Conservation (phyloP, 2,329 filamentous ascomycete genomes). For the Alternaria hordeiaustralica region DNA sequence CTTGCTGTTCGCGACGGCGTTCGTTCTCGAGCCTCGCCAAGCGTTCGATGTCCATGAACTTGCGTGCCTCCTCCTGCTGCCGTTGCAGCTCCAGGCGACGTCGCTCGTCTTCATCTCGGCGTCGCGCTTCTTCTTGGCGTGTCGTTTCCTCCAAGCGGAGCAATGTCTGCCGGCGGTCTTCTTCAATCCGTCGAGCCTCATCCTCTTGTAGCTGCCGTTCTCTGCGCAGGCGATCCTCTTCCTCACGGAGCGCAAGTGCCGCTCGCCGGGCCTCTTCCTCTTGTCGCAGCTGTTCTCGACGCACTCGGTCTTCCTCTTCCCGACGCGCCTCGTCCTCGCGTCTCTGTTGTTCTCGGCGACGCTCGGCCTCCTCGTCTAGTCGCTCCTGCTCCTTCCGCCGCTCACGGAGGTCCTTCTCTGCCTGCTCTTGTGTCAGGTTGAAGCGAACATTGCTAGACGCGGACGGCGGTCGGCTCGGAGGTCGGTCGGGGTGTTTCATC, state of each 20-base stretch:
- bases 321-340: slow-evolving; percentile 31
- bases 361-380: slow-evolving; percentile 32
- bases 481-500: slow-evolving; percentile 22
- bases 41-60: slow-evolving; percentile 36
- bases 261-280: slow-evolving; percentile 28
- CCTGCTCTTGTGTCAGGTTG: slow-evolving; percentile 63
- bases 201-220: slow-evolving; percentile 30
- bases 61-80: slow-evolving; percentile 38
- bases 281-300: slow-evolving; percentile 26
- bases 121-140: slow-evolving; percentile 18
- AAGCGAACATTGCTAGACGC: slow-evolving; percentile 61
- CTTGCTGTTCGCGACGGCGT: slow-evolving; percentile 34
- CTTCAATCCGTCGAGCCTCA: slow-evolving; percentile 12
- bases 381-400: slow-evolving; percentile 42
- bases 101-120: slow-evolving; percentile 20
- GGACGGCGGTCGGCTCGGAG: slow-evolving; percentile 29
- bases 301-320: slow-evolving; percentile 34
- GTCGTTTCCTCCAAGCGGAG: slow-evolving; percentile 6
- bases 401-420: slow-evolving; percentile 54
- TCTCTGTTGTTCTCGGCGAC: slow-evolving; percentile 25
- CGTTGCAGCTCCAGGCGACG: slow-evolving; percentile 31
- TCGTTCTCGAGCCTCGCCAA: slow-evolving; percentile 37
- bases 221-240: slow-evolving; percentile 33
- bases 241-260: slow-evolving; percentile 32
- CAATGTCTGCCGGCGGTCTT: slow-evolving; percentile 4